Evolutionary conservation across 768 basidiomycete genomes (phyloP).

Genomic region (Lactarius sanguifluus): DNA sequence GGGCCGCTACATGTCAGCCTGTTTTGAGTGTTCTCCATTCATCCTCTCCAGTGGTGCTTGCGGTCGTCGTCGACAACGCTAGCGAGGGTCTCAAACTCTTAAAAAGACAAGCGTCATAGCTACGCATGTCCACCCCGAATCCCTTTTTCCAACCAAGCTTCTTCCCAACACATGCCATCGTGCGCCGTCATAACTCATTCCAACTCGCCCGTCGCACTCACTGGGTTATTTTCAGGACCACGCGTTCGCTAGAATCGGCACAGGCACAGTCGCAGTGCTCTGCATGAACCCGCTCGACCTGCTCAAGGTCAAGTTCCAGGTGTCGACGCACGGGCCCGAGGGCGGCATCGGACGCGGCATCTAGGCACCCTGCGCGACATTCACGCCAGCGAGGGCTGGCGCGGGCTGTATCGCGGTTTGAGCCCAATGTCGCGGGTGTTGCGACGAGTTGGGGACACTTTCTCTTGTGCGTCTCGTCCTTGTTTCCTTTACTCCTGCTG

Average conservation of each 20-base stretch:
- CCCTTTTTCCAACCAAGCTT: constrained; percentile 28
- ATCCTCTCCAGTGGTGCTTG: neutral
- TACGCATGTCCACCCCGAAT: constrained; percentile 20
- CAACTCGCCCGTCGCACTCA: neutral
- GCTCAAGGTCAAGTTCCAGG: constrained; percentile 92
- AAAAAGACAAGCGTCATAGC: neutral
- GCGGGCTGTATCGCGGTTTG: constrained; percentile 87
- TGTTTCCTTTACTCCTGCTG: neutral
- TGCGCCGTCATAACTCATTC: neutral
- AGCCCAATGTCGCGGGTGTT: constrained; percentile 92
- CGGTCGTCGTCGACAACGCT: neutral
- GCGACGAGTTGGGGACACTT: constrained; percentile 59
- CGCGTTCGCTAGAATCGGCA: constrained; percentile 45
- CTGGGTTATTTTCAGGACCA: constrained; percentile 64
- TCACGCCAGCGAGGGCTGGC: constrained; percentile 70
- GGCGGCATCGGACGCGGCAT: constrained; percentile 72
- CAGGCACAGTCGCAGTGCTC: constrained; percentile 87
- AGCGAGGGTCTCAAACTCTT: neutral
- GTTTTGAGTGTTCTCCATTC: too few species aligned
- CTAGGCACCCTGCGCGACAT: constrained; percentile 75
- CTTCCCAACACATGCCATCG: neutral
- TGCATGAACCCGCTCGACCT: constrained; percentile 98
- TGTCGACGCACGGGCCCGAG: constrained; percentile 63
- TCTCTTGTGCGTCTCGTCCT: neutral
- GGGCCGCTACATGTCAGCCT: too few species aligned